A percentile compares a stretch with the other conserved stretches of the same genome.
Evolutionary conservation across 1,284 basidiomycete species (phyloP).

Genomic region (Naganishia liquefaciens): DNA sequence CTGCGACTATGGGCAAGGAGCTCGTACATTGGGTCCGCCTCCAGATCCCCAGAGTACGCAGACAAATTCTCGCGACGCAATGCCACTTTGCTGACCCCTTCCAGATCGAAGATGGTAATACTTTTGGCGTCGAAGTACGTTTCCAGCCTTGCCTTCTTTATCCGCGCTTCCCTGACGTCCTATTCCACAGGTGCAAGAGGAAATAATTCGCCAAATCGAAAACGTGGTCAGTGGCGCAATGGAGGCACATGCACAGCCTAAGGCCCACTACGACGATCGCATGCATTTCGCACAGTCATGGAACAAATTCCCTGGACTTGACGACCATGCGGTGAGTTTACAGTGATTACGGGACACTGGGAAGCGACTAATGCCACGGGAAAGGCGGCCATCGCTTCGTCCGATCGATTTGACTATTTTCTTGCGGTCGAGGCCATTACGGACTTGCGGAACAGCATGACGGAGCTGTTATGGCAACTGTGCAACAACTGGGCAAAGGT

Average conservation of each 20-base stretch:
- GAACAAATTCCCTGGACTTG: constrained; percentile 27
- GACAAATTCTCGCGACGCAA: too few relatives aligned
- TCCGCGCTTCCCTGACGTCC: not conserved
- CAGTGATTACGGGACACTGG: not conserved
- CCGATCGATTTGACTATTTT: constrained; percentile 29
- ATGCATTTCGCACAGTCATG: constrained; percentile 16
- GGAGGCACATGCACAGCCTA: not conserved
- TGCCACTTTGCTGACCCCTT: not conserved
- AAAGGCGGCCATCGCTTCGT: constrained; percentile 31
- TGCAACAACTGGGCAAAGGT: constrained; percentile 24
- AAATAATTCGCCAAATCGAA: constrained; percentile 11
- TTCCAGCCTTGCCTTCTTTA: too few relatives aligned
- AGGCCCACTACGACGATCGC: constrained; percentile 27
- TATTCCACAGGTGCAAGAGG: constrained; percentile 19
- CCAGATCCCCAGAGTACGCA: too few relatives aligned
- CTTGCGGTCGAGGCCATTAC: not conserved
- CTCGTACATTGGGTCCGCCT: constrained; percentile 15
- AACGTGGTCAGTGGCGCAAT: not conserved
- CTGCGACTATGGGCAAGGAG: not conserved
- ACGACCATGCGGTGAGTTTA: constrained; percentile 28
- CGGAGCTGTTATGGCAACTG: constrained; percentile 7
- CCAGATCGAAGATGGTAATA: constrained; percentile 28
- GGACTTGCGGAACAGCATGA: constrained; percentile 5
- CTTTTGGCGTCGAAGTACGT: constrained; percentile 28
- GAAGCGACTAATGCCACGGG: not conserved